Evolutionary conservation across 2,329 filamentous ascomycete species (phyloP), one percentile per base, ranked within the genome.

Genomic region (Aspergillus sp.): DNA sequence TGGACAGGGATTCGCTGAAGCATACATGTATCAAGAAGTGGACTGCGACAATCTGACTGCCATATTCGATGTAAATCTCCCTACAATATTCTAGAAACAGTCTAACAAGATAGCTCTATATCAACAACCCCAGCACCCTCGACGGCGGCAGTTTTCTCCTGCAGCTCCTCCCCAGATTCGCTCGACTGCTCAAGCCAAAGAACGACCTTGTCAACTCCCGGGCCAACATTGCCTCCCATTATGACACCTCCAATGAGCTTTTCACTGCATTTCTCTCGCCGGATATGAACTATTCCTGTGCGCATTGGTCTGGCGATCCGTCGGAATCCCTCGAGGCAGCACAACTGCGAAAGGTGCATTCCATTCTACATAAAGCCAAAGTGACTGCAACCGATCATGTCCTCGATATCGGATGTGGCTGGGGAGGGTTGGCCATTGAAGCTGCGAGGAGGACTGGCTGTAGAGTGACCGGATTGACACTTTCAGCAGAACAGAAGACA

Each of bases 341-440:
- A 1, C 85, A 88, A 60, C 75, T 79, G 59, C 79, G 78, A 11
- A 88, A 88, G 60, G 67, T 88, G 10, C 67, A 76, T 46, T 75
- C 79, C 6, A 84, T 88, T 59, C 81, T 89, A 39, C 71, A 79
- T 39, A 82, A 81, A 27, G 80, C 82, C 10, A 76, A 69, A 38
- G 79, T 88, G 50, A 81, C 84, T 49, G 45, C 73, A 0, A 74
- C 73, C 1, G 84, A 89, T 49, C 84, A 87, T 56, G 79, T 89
- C 2, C 66, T 89, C 11, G 85, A 89, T 53, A 88, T 89, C 42
- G 85, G 85, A 2, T 87, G 83, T 2, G 85, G 85, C 9, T 89
- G 85, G 85, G 85, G 85, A 2, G 83, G 79, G 31, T 83, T 89
- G 53, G 84, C 85, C 3, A 86, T 89, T 34, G 76, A 81, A 49